Conservation (phyloP, 495 filamentous ascomycete species). For the Platismatia glauca region DNA sequence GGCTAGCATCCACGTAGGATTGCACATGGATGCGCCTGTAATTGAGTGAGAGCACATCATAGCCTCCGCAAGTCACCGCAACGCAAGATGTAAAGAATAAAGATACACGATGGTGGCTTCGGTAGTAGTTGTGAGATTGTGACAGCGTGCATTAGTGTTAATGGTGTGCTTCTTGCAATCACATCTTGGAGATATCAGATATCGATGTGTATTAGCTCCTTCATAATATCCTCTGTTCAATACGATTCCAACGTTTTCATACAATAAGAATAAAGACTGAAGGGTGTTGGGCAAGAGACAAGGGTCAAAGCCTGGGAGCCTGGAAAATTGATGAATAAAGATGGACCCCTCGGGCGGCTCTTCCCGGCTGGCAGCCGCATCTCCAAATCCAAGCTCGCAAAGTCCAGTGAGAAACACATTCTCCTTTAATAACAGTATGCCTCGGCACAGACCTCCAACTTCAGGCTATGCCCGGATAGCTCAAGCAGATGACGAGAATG, state of each 20-base stretch:
- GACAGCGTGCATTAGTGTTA: neutral
- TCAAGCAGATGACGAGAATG: slow-evolving; percentile 70
- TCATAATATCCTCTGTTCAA: no score
- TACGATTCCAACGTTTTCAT: no score
- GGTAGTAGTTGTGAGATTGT: neutral
- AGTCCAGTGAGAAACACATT: slow-evolving; percentile 3
- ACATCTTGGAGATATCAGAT: neutral
- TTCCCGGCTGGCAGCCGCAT: slow-evolving; percentile 13
- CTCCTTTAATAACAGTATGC: slow-evolving; percentile 32
- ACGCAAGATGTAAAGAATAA: no score
- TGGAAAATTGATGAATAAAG: neutral
- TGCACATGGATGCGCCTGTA: no score
- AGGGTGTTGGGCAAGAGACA: no score
- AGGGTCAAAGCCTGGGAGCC: neutral
- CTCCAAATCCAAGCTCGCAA: neutral
- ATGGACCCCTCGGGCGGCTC: neutral
- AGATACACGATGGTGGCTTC: no score
- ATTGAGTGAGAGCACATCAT: no score
- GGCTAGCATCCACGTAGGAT: neutral
- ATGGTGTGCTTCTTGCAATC: neutral
- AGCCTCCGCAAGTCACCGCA: neutral
- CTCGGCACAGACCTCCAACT: slow-evolving; percentile 57
- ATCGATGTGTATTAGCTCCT: no score
- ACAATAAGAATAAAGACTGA: no score
- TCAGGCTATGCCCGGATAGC: slow-evolving; percentile 89